Conservation (phyloP, 768 basidiomycete genomes). For the Rhodosporidiobolus sp. region DNA sequence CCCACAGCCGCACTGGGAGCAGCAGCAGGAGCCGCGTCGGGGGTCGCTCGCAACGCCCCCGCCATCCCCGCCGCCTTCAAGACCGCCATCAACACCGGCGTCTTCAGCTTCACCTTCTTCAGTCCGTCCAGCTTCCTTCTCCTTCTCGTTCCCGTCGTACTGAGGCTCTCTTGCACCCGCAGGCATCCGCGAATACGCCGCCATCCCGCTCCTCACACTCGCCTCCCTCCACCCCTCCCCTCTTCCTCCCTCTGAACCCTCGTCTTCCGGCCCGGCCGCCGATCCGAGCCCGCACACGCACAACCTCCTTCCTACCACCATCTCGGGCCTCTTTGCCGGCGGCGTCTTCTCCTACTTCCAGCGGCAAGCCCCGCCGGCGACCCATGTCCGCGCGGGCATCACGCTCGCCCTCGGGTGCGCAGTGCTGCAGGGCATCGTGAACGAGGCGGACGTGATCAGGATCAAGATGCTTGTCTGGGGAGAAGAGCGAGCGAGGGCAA, state of each 20-base stretch:
- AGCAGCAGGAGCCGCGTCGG: slow-evolving; percentile 34
- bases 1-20: slow-evolving; percentile 26
- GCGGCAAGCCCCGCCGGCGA: neutral
- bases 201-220: slow-evolving; percentile 21
- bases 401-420: slow-evolving; percentile 39
- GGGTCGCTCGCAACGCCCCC: slow-evolving; percentile 25
- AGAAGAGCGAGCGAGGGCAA: neutral
- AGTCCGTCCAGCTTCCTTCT: slow-evolving; percentile 14
- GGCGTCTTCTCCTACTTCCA: slow-evolving; percentile 32
- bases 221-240: slow-evolving; percentile 16
- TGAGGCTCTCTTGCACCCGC: neutral
- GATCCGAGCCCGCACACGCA: slow-evolving; percentile 9
- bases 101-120: slow-evolving; percentile 43
- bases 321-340: slow-evolving; percentile 26
- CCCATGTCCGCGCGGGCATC: slow-evolving; percentile 26
- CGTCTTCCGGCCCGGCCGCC: neutral
- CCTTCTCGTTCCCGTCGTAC: neutral
- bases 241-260: neutral
- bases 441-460: slow-evolving; percentile 36
- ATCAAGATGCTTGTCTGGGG: slow-evolving; percentile 23
- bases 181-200: slow-evolving; percentile 34
- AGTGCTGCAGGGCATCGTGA: slow-evolving; percentile 35
- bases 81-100: slow-evolving; percentile 27
- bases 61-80: slow-evolving; percentile 43
- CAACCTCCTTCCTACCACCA: slow-evolving; percentile 29